Evolutionary conservation across 1,284 basidiomycete genomes (phyloP), one percentile per base, ranked within the genome.

Genomic region (Pseudozyma tsukubaensis): DNA sequence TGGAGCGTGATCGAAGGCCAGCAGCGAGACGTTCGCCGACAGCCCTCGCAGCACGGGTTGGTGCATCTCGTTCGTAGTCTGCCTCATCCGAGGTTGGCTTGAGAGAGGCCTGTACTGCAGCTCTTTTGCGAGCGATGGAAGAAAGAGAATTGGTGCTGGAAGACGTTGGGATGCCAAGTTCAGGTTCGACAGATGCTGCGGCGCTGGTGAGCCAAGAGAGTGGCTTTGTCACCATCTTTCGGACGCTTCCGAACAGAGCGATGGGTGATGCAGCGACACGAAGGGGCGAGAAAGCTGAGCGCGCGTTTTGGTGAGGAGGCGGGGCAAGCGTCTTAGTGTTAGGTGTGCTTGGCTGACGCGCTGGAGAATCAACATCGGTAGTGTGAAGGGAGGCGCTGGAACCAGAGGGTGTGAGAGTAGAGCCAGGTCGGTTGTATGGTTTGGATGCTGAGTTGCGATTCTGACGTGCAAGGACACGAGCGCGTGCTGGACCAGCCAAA

Each of bases 221-320:
- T 8, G 77, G 77, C 45, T 62, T 72, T 51, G 77, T 43, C 29
- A 79, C 71, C 56, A 70, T 75, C 48, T 77, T 72, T 24, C 71
- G 59, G 9, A 79, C 65, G 50, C 76, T 77, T 12, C 71, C 70
- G 37, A 79, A 57, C 43, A 79, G 43, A 12, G 72, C 72, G 34
- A 71, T 59, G 44, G 72, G 72, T 3, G 72, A 62, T 19, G 72
- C 66, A n/a, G 72, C 67, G 4, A 58, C 71, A 16, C 72, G 62
- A 24, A 75, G 50, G 18, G 72, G 68, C 19, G 72, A 66, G 40
- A 75, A 71, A 43, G 72, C 56, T 7, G 69, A 72, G 72, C 63
- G 11, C 66, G 65, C 40, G 58, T 34, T n/a, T 74, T 65, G 47
- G 42, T 60, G 24, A 29, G 24, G 24, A 29, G 24, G 24, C 24